Evolutionary conservation across 169 alveolate species (phyloP).

Genomic region (Theileria parva): DNA sequence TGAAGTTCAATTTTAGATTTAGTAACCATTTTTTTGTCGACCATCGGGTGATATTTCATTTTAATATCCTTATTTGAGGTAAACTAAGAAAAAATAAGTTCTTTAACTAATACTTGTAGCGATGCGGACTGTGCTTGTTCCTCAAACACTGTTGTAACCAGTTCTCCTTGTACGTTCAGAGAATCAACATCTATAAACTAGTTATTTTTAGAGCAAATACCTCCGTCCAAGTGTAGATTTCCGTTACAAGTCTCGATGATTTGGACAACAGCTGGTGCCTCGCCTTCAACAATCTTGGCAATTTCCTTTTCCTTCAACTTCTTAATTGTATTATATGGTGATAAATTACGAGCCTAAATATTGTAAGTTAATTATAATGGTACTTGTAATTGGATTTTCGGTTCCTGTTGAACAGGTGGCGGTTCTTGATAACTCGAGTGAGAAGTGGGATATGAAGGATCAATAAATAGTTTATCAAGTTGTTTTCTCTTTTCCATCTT

Average conservation of each 20-base stretch:
- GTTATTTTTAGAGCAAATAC: neutral
- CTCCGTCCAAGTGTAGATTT: conserved; percentile 63
- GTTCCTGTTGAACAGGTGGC: conserved; percentile 25
- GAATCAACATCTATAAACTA: conserved; percentile 45
- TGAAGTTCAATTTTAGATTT: conserved; percentile 52
- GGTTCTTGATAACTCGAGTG: conserved; percentile 12
- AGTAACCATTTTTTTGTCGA: conserved; percentile 56
- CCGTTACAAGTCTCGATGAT: conserved; percentile 61
- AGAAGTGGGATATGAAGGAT: conserved; percentile 3
- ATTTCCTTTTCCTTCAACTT: conserved; percentile 33
- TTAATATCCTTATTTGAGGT: conserved; percentile 36
- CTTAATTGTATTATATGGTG: conserved; percentile 12
- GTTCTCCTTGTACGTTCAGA: conserved; percentile 59
- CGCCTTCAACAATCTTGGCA: conserved; percentile 50
- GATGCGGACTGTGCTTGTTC: conserved; percentile 49
- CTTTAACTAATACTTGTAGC: conserved; percentile 17
- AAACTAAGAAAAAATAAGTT: neutral
- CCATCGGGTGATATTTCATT: conserved; percentile 61
- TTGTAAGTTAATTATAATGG: neutral
- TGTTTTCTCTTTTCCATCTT: conserved; percentile 86
- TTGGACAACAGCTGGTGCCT: conserved; percentile 62
- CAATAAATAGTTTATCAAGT: conserved; percentile 51
- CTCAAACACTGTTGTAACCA: conserved; percentile 61
- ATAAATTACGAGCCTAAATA: neutral
- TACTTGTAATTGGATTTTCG: conserved; percentile 15